Evolutionary conservation across 192 early-diverging fungal genomes (phyloP).

Genomic region (Phycomyces blakesleeanus): DNA sequence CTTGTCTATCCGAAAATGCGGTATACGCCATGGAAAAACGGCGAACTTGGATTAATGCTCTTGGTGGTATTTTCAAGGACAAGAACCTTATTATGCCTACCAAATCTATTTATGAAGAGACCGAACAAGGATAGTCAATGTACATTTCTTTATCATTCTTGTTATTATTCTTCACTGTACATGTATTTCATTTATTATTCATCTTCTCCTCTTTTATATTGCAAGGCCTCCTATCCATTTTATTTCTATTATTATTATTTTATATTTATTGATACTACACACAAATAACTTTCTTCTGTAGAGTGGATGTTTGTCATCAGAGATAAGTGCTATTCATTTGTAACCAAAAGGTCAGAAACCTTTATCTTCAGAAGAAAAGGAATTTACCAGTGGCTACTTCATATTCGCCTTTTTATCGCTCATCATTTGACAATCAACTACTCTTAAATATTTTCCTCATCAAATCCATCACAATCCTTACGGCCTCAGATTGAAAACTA

Average conservation of each 20-base stretch:
- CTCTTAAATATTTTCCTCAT: too few relatives aligned
- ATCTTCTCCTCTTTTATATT: not conserved
- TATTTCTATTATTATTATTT: too few relatives aligned
- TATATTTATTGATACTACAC: too few relatives aligned
- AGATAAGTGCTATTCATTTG: constrained; percentile 1
- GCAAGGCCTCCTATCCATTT: not conserved
- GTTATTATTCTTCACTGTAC: not conserved
- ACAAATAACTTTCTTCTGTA: too few relatives aligned
- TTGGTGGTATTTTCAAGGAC: constrained; percentile 47
- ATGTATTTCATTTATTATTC: constrained; percentile 1
- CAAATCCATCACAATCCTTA: not conserved
- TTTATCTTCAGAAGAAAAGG: too few relatives aligned
- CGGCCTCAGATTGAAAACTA: constrained; percentile 3
- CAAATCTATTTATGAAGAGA: constrained; percentile 21
- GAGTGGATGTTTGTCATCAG: not conserved
- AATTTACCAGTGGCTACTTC: not conserved
- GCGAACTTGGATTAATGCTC: constrained; percentile 59
- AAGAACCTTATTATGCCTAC: constrained; percentile 29
- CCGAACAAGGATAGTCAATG: not conserved
- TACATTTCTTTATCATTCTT: not conserved
- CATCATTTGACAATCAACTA: not conserved
- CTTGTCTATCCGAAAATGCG: constrained; percentile 63
- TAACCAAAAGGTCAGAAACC: too few relatives aligned
- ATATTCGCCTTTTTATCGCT: constrained; percentile 2
- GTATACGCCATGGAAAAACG: constrained; percentile 65